Base-by-base conservation (phyloP, 176 grass and related monocot genomes). In the Oryza glaberrima region DNA sequence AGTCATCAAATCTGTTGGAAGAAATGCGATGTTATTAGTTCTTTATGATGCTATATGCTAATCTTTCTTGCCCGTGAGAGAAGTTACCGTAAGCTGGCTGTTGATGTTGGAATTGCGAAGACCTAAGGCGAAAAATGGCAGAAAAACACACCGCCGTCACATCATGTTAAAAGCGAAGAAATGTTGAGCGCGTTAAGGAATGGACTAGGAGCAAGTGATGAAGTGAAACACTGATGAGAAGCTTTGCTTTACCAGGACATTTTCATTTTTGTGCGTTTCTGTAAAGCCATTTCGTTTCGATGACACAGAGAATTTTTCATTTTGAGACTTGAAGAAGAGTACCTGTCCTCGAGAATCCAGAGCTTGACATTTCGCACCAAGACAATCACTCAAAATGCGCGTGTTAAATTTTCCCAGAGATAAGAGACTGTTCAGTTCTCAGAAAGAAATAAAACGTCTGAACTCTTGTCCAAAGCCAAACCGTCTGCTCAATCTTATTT, bases 41-140 rank as follows among this genome's bases (percentile, higher is more conserved):
- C 17, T 56, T 56, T 56, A 20, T 35, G 22, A 1, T 54, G 11
- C 67, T 44, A 72, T 44, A 72, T 40, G 36, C 5, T 38, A 38
- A 38, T 38, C 36, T 38, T 38, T 65, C 43, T 17, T 80, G 84
- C 44, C 60, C 70, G 44, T 26, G n/a, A 9, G 13, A 74, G 76
- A 35, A 86, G 60, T 23, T 66, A 44, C 76, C 52, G n/a, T 80
- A 44, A 51, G 16, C 20, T 49, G 71, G 77, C 10, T 2, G 15
- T 52, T 58, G 14, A 6, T 54, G 51, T 52, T 13, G 6, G 15
- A 45, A 25, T 36, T 23, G 5, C 30, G 9, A 38, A 35, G 35
- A 40, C 16, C 7, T 9, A 69, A 36, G 16, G 20, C 0, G 4
- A 25, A 43, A 34, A 16, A 45, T 44, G n/a, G 28, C 14, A 13